These are phyloP conservation scores for Hypoxylon lenormandii DNA, from an alignment of 495 filamentous ascomycete species.

Conservation along the genomic window DNA sequence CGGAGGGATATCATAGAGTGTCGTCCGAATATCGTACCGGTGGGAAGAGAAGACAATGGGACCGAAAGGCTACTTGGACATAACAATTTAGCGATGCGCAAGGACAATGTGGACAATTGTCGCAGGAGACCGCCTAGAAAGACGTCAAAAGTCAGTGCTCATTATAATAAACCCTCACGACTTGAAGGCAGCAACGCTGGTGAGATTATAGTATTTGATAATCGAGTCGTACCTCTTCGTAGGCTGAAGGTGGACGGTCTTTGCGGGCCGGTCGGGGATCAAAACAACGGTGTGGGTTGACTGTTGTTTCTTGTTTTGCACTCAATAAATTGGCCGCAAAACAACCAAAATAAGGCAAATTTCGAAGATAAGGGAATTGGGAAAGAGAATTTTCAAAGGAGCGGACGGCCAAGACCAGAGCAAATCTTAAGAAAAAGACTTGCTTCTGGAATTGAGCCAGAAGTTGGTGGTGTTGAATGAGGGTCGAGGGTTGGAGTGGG, in stretches of 20 bases:
- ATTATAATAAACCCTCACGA: neutral
- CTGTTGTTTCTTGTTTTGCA: slow-evolving; percentile 26
- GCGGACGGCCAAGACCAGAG: slow-evolving; percentile 67
- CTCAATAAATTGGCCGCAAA: slow-evolving; percentile 21
- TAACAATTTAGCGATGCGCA: slow-evolving; percentile 36
- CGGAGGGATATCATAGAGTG: slow-evolving; percentile 57
- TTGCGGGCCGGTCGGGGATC: slow-evolving; percentile 6
- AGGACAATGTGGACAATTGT: slow-evolving; percentile 7
- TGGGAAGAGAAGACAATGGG: slow-evolving; percentile 25
- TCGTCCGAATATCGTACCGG: slow-evolving; percentile 21
- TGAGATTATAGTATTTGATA: neutral
- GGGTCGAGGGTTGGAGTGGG: slow-evolving; percentile 46
- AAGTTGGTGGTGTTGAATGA: slow-evolving; percentile 45
- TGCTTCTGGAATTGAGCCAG: slow-evolving; percentile 64
- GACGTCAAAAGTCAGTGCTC: slow-evolving; percentile 19
- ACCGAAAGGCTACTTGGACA: slow-evolving; percentile 33
- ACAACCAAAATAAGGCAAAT: slow-evolving; percentile 48
- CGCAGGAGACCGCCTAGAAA: slow-evolving; percentile 20
- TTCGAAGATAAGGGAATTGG: slow-evolving; percentile 48
- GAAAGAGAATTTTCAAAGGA: slow-evolving; percentile 57
- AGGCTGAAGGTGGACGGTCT: slow-evolving; percentile 20
- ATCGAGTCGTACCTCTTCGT: slow-evolving; percentile 34
- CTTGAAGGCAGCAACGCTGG: neutral
- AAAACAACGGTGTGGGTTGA: slow-evolving; percentile 21
- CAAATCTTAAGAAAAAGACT: slow-evolving; percentile 58